A percentile compares a stretch with the other conserved stretches of the same genome.
phyloP scores from a whole-genome alignment of 2,329 filamentous ascomycete genomes.

The Hypomyces perniciosus region DNA sequence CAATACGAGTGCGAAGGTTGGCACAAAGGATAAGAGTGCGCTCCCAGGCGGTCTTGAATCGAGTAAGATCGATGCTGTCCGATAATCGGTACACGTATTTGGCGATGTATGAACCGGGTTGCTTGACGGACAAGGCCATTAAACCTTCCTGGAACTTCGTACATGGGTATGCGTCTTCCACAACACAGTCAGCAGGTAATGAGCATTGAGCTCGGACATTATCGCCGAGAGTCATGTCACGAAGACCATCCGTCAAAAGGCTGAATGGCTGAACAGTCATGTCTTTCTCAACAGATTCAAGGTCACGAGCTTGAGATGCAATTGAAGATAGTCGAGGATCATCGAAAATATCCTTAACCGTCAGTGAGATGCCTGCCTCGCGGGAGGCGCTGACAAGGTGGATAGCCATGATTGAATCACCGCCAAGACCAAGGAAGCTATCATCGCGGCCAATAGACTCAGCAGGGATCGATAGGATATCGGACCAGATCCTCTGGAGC shows the following conservation, averaged over 20 bases:
- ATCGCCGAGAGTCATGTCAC: background rate
- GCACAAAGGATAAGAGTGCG: background rate
- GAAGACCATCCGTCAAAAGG: background rate
- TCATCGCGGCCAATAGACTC: constrained; percentile 13
- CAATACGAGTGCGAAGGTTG: constrained; percentile 14
- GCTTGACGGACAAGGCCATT: constrained; percentile 13
- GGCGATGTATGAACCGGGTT: constrained; percentile 11
- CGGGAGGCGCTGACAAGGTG: constrained; percentile 6
- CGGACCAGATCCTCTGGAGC: constrained; percentile 14
- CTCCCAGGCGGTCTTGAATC: constrained; percentile 15
- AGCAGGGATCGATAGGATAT: constrained; percentile 1
- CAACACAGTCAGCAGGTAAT: background rate
- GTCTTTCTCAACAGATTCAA: background rate
- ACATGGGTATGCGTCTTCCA: constrained; percentile 14
- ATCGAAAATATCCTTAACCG: constrained; percentile 9
- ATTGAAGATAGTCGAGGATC: constrained; percentile 7
- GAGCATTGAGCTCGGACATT: background rate
- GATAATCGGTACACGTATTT: constrained; percentile 6
- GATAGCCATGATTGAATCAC: constrained; percentile 28
- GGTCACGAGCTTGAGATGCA: background rate
- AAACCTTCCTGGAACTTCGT: constrained; percentile 16
- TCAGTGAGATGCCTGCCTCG: constrained; percentile 8
- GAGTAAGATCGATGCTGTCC: background rate
- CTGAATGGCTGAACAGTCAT: background rate
- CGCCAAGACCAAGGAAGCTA: constrained; percentile 22